Percentiles rank a stretch among this genome's conserved stretches.
These are phyloP conservation scores for Pichia sp. DNA, from an alignment of 1,139 yeast genomes.

Conservation along the genomic window DNA sequence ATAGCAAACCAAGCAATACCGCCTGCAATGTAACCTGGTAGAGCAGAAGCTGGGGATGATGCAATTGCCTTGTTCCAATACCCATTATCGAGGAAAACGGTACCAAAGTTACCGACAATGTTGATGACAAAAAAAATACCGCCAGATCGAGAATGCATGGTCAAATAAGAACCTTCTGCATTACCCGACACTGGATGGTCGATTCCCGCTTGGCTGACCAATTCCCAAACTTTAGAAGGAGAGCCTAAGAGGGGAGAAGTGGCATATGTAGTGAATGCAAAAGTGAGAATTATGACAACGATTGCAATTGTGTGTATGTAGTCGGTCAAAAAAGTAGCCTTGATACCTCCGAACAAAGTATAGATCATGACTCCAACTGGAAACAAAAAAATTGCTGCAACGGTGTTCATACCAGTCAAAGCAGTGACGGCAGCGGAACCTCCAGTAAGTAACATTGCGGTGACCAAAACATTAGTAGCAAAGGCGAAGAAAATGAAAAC, in stretches of 20 bases:
- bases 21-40: constrained; percentile 42
- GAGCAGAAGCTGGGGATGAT: constrained; percentile 33
- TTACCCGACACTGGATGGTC: constrained; percentile 41
- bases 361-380: constrained; percentile 44
- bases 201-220: constrained; percentile 35
- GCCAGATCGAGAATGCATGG: constrained; percentile 42
- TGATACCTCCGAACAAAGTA: constrained; percentile 43
- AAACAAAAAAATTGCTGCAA: constrained; percentile 39
- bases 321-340: constrained; percentile 40
- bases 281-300: constrained; percentile 29
- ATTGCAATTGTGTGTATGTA: constrained; percentile 31
- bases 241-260: constrained; percentile 44
- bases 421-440: constrained; percentile 39
- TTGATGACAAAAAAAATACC: constrained; percentile 30
- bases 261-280: constrained; percentile 42
- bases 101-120: constrained; percentile 25
- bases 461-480: constrained; percentile 28
- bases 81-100: constrained; percentile 30
- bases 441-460: constrained; percentile 39
- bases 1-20: constrained; percentile 44
- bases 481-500: constrained; percentile 27
- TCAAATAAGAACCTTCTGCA: constrained; percentile 44
- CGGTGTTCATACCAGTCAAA: constrained; percentile 39
- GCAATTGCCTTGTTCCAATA: constrained; percentile 38
- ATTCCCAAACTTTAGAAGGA: constrained; percentile 44